Evolutionary conservation across 2,329 filamentous ascomycete genomes (phyloP).

Genomic region (Beauveria asiatica): DNA sequence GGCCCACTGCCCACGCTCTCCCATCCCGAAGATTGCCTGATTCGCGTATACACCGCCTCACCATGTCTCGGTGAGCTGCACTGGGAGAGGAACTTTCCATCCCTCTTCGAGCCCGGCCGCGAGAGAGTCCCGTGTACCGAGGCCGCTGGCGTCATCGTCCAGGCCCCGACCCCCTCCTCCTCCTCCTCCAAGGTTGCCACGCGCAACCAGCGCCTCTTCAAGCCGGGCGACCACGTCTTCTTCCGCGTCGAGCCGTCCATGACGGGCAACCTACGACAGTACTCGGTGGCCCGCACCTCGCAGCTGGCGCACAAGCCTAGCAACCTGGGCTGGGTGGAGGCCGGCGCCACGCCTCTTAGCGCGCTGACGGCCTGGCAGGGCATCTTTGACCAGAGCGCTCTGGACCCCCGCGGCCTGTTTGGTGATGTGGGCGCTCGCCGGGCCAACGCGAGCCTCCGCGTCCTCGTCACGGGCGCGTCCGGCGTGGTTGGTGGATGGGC

Average conservation of each 20-base stretch:
- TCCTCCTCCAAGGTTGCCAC: slow-evolving; percentile 11
- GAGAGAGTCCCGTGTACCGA: slow-evolving; percentile 29
- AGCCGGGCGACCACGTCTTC: slow-evolving; percentile 27
- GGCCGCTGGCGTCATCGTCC: slow-evolving; percentile 29
- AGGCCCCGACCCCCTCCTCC: slow-evolving; percentile 17
- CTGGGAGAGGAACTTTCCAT: slow-evolving; percentile 21
- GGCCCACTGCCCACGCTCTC: slow-evolving; percentile 17
- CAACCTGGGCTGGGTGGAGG: slow-evolving; percentile 13
- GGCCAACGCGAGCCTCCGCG: slow-evolving; percentile 21
- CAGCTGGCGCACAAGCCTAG: slow-evolving; percentile 23
- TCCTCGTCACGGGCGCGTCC: slow-evolving; percentile 32
- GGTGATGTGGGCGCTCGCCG: slow-evolving; percentile 20
- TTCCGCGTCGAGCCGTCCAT: slow-evolving; percentile 20
- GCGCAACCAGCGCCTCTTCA: slow-evolving; percentile 18
- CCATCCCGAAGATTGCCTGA: slow-evolving; percentile 20
- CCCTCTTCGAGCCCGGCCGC: slow-evolving; percentile 15
- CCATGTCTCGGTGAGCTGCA: slow-evolving; percentile 25
- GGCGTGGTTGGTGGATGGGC: slow-evolving; percentile 33
- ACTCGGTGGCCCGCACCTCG: slow-evolving; percentile 20
- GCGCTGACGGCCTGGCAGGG: slow-evolving; percentile 30
- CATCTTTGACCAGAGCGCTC: slow-evolving; percentile 26
- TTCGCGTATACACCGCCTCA: slow-evolving; percentile 25
- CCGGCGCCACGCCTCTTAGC: slow-evolving; percentile 27
- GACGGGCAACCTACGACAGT: slow-evolving; percentile 25
- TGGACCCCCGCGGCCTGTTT: slow-evolving; percentile 21